Percentiles rank a stretch among this genome's conserved stretches.
phyloP scores from a whole-genome alignment of 257 asterid species.

The Petrea volubilis region DNA sequence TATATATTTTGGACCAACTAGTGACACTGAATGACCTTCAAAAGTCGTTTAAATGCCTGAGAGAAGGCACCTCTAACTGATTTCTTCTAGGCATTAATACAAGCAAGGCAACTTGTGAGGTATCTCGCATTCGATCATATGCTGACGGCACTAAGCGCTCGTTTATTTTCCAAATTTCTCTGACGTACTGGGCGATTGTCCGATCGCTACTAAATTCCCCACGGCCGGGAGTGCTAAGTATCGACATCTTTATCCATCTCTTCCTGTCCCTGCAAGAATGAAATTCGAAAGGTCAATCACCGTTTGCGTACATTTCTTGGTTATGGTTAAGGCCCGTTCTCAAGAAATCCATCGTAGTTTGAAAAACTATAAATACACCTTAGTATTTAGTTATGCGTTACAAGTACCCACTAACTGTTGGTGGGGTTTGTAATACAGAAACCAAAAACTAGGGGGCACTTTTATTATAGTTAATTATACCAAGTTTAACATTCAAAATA shows the following conservation, averaged over 20 bases:
- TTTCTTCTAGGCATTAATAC: background rate
- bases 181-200: conserved; percentile 88
- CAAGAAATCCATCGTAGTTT: too few relatives aligned
- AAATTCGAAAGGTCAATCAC: background rate
- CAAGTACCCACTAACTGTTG: too few relatives aligned
- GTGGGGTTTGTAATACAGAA: background rate
- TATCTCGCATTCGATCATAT: background rate
- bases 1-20: too few relatives aligned
- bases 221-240: conserved; percentile 93
- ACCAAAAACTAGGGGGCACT: background rate
- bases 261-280: conserved; percentile 77
- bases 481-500: background rate
- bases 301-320: background rate
- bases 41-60: background rate
- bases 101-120: background rate
- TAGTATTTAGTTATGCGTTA: too few relatives aligned
- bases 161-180: conserved; percentile 79
- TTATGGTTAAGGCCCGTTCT: background rate
- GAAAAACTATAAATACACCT: too few relatives aligned
- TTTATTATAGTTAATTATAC: too few relatives aligned
- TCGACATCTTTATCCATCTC: conserved; percentile 93
- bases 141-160: conserved; percentile 57
- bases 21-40: too few relatives aligned
- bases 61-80: background rate
- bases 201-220: conserved; percentile 98